Conservation (phyloP, 2,329 filamentous ascomycete genomes). For the Lachnellula arida region DNA sequence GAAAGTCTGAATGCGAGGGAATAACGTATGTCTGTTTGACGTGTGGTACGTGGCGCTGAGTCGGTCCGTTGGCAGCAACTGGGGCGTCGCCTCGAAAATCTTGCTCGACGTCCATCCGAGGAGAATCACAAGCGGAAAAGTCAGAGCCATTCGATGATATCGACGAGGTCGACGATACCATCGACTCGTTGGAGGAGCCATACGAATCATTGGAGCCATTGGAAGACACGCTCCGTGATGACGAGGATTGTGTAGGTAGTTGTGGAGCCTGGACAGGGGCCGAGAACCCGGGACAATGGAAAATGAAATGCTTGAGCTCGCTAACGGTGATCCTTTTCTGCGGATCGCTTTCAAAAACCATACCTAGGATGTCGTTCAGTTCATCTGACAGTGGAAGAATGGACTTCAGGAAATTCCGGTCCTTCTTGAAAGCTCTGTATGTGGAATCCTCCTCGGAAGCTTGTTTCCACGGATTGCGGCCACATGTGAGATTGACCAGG, state of each 20-base stretch:
- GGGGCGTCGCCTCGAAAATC: slow-evolving; percentile 8
- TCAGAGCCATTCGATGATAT: slow-evolving; percentile 19
- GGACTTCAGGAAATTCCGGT: slow-evolving; percentile 81
- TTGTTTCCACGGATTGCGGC: slow-evolving; percentile 98
- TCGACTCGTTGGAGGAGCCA: slow-evolving; percentile 33
- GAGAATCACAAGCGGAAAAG: slow-evolving; percentile 13
- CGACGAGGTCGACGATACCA: slow-evolving; percentile 24
- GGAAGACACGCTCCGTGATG: slow-evolving; percentile 7
- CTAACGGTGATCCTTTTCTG: slow-evolving; percentile 74
- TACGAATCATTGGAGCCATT: slow-evolving; percentile 40
- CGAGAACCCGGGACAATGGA: slow-evolving; percentile 50
- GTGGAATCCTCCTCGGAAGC: slow-evolving; percentile 91
- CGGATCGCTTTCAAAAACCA: slow-evolving; percentile 85
- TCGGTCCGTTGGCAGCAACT: neutral
- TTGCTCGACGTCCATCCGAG: slow-evolving; percentile 5
- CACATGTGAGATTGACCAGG: slow-evolving; percentile 93
- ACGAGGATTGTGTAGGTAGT: slow-evolving; percentile 12
- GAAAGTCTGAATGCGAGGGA: slow-evolving; percentile 16
- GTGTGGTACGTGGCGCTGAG: neutral
- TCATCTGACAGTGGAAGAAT: slow-evolving; percentile 90
- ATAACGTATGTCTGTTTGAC: slow-evolving; percentile 20
- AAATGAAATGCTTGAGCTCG: slow-evolving; percentile 73
- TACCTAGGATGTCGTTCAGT: slow-evolving; percentile 78
- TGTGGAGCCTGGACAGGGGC: slow-evolving; percentile 16
- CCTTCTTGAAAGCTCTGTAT: slow-evolving; percentile 84